These are phyloP conservation scores for Penicillium verhagenii DNA, from an alignment of 495 filamentous ascomycete species.

Conservation along the genomic window DNA sequence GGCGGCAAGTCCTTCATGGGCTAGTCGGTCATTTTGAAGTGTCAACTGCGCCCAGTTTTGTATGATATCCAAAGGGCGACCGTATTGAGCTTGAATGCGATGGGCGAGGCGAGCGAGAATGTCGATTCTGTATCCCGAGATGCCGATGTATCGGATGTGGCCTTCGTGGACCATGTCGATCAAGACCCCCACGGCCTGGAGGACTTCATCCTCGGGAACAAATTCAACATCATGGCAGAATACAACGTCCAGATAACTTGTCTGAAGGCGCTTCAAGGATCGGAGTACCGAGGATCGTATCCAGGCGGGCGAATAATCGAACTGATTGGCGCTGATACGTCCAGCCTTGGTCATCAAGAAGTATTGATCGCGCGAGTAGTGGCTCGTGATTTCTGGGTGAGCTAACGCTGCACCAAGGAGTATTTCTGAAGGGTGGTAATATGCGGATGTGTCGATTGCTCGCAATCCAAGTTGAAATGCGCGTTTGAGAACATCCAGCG, in stretches of 20 bases:
- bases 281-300: slow-evolving; percentile 51
- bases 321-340: slow-evolving; percentile 47
- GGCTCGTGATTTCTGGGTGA: slow-evolving; percentile 46
- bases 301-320: slow-evolving; percentile 57
- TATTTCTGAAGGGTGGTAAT: slow-evolving; percentile 84
- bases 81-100: slow-evolving; percentile 60
- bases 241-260: slow-evolving; percentile 59
- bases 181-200: slow-evolving; percentile 59
- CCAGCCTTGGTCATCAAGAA: slow-evolving; percentile 63
- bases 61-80: slow-evolving; percentile 76
- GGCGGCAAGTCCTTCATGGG: slow-evolving; percentile 46
- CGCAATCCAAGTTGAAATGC: slow-evolving; percentile 69
- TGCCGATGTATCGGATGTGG: slow-evolving; percentile 72
- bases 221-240: slow-evolving; percentile 69
- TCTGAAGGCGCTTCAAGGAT: slow-evolving; percentile 50
- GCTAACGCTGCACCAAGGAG: slow-evolving; percentile 73
- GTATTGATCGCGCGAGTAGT: slow-evolving; percentile 51
- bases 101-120: slow-evolving; percentile 64
- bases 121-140: slow-evolving; percentile 75
- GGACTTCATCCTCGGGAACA: slow-evolving; percentile 50
- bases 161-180: slow-evolving; percentile 64
- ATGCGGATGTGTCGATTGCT: slow-evolving; percentile 87
- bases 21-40: slow-evolving; percentile 70
- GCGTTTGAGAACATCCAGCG: slow-evolving; percentile 63
- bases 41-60: slow-evolving; percentile 84